phyloP scores from a whole-genome alignment of 1,284 basidiomycete genomes.

The Cryptococcus sp. region DNA sequence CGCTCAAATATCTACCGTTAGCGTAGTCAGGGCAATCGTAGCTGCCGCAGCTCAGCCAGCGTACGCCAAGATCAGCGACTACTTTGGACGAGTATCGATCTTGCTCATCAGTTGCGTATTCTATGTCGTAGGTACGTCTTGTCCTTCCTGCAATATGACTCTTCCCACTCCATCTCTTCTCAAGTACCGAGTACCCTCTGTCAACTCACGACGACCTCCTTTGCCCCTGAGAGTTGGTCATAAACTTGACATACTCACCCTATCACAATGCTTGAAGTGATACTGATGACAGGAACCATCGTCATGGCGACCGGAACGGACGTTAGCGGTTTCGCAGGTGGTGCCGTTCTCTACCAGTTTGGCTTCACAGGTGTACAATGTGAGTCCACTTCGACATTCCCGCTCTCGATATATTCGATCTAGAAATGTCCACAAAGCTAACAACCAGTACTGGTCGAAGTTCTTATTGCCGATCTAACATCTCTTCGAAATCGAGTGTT shows the following conservation, averaged over 20 bases:
- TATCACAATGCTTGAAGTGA: background rate
- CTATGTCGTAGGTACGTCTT: constrained; percentile 37
- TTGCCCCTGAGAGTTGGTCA: too few species aligned
- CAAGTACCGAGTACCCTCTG: too few species aligned
- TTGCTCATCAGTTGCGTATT: constrained; percentile 42
- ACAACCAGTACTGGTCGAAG: constrained; percentile 37
- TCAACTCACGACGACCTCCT: too few species aligned
- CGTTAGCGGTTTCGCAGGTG: constrained; percentile 42
- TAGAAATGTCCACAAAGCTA: background rate
- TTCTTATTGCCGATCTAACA: constrained; percentile 49
- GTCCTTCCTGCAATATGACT: background rate
- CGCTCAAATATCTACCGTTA: constrained; percentile 40
- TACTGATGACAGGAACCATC: constrained; percentile 34
- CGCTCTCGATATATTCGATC: background rate
- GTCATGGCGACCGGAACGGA: constrained; percentile 40
- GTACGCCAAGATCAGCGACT: constrained; percentile 41
- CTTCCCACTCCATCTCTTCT: background rate
- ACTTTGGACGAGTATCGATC: constrained; percentile 47
- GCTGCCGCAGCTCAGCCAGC: constrained; percentile 39
- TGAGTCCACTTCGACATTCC: constrained; percentile 5
- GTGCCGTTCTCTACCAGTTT: constrained; percentile 45
- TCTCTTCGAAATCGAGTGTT: constrained; percentile 48
- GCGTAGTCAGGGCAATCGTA: constrained; percentile 36
- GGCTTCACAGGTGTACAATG: constrained; percentile 27
- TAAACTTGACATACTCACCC: too few species aligned